phyloP scores from a whole-genome alignment of 176 grass and related monocot species.

The Oryza meyeriana region DNA sequence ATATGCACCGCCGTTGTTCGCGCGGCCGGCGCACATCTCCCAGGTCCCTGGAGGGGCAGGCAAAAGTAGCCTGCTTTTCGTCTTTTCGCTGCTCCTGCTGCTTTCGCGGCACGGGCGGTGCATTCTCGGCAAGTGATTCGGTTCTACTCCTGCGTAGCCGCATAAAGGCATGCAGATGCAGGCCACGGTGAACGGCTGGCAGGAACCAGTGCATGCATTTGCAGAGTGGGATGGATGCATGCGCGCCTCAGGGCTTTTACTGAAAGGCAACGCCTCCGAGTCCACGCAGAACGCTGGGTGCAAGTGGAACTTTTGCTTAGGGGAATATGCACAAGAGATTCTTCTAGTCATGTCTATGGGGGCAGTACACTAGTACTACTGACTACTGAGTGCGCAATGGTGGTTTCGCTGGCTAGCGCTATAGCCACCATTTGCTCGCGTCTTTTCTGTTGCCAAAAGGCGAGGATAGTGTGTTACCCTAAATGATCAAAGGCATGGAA shows the following conservation, averaged over 20 bases:
- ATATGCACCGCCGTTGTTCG: too few relatives aligned
- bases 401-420: neutral
- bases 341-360: neutral
- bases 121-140: neutral
- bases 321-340: slow-evolving; percentile 46
- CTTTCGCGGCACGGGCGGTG: neutral
- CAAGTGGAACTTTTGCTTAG: slow-evolving; percentile 8
- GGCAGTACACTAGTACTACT: neutral
- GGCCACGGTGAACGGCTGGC: neutral
- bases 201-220: neutral
- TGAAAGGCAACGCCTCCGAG: slow-evolving; percentile 18
- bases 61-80: neutral
- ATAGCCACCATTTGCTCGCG: neutral
- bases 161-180: neutral
- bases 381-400: slow-evolving; percentile 4
- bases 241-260: neutral
- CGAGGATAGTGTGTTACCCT: neutral
- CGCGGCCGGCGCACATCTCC: slow-evolving; percentile 28
- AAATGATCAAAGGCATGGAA: neutral
- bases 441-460: slow-evolving; percentile 30
- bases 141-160: neutral
- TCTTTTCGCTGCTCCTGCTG: neutral
- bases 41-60: slow-evolving; percentile 40
- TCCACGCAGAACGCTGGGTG: neutral
- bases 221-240: neutral